Evolutionary conservation across 2,329 filamentous ascomycete genomes (phyloP).

Genomic region (Coniochaeta sp.): DNA sequence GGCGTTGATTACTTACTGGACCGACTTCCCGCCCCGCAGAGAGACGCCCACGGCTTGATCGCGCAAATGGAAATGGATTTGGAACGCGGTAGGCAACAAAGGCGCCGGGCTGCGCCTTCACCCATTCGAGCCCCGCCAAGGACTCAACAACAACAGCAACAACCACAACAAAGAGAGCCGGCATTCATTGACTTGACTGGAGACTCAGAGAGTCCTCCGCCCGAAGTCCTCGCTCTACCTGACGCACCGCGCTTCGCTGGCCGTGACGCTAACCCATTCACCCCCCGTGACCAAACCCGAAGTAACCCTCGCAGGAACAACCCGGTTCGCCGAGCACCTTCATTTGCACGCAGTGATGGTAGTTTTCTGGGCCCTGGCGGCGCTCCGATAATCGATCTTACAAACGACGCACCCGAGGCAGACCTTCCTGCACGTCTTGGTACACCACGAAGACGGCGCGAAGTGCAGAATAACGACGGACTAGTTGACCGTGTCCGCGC

Average conservation of each 20-base stretch:
- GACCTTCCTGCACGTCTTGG: neutral
- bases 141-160: slow-evolving; percentile 4
- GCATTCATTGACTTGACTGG: slow-evolving; percentile 42
- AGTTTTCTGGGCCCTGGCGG: slow-evolving; percentile 25
- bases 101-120: neutral
- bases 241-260: neutral
- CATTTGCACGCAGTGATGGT: slow-evolving; percentile 35
- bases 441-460: neutral
- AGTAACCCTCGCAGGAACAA: neutral
- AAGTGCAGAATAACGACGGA: neutral
- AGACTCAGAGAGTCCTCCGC: slow-evolving; percentile 38
- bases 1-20: neutral
- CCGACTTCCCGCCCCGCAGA: neutral
- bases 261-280: slow-evolving; percentile 2
- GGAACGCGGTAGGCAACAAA: neutral
- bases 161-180: slow-evolving; percentile 9
- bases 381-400: slow-evolving; percentile 42
- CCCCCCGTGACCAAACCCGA: neutral
- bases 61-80: neutral
- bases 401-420: slow-evolving; percentile 32
- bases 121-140: neutral
- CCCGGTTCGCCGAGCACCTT: slow-evolving; percentile 27
- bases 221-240: slow-evolving; percentile 5
- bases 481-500: neutral
- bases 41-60: neutral